Percentiles rank a stretch among this genome's conserved stretches.
Evolutionary conservation across 176 grass and related monocot genomes (phyloP).

Genomic region (Hyparrhenia diplandra): DNA sequence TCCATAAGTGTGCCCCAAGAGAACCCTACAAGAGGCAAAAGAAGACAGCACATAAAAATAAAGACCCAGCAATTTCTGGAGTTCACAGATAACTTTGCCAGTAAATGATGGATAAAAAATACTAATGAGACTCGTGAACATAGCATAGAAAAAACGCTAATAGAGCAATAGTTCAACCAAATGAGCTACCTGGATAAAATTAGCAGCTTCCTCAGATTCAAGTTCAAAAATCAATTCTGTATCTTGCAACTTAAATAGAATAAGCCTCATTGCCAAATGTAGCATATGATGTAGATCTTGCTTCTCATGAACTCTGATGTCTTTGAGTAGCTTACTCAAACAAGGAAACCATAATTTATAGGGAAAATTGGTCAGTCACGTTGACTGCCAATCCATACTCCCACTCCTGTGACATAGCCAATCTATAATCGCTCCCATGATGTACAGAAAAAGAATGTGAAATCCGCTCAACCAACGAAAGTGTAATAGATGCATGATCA

Average conservation of each 20-base stretch:
- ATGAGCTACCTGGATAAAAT: slow-evolving; percentile 67
- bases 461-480: slow-evolving; percentile 37
- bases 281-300: slow-evolving; percentile 42
- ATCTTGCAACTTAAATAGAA: slow-evolving; percentile 71
- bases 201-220: slow-evolving; percentile 49
- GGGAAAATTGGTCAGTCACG: slow-evolving; percentile 58
- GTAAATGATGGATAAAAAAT: slow-evolving; percentile 7
- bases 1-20: slow-evolving; percentile 74
- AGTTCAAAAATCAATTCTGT: slow-evolving; percentile 77
- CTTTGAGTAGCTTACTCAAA: slow-evolving; percentile 70
- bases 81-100: neutral
- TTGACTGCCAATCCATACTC: slow-evolving; percentile 70
- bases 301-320: slow-evolving; percentile 46
- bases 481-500: slow-evolving; percentile 62
- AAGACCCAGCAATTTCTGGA: neutral
- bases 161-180: neutral
- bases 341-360: slow-evolving; percentile 92
- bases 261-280: slow-evolving; percentile 60
- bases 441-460: slow-evolving; percentile 19
- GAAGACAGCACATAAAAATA: neutral
- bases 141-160: slow-evolving; percentile 2
- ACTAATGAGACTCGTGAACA: slow-evolving; percentile 5
- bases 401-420: slow-evolving; percentile 53
- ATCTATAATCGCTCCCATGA: slow-evolving; percentile 10
- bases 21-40: slow-evolving; percentile 48